phyloP scores from a whole-genome alignment of 306 rosid genomes.

The Pyrus pyrifolia region DNA sequence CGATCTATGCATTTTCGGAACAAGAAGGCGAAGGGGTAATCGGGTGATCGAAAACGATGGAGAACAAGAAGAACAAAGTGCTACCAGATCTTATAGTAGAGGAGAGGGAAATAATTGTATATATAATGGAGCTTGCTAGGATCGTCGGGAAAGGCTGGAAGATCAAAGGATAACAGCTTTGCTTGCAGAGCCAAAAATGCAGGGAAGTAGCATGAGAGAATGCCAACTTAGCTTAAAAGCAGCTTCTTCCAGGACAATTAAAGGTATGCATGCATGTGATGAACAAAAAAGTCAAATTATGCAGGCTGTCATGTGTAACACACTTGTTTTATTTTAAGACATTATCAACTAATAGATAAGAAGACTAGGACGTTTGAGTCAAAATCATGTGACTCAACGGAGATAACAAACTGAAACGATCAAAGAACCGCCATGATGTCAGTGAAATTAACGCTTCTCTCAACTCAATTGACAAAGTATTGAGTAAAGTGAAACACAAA shows the following conservation, averaged over 20 bases:
- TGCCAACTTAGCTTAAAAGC: not conserved
- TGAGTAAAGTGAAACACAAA: no score
- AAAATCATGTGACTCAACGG: not conserved
- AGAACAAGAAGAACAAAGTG: not conserved
- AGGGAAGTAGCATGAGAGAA: not conserved
- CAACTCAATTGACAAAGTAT: no score
- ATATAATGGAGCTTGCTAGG: not conserved
- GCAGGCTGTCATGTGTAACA: not conserved
- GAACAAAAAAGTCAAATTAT: not conserved
- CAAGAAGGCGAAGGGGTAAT: not conserved
- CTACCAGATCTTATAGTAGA: not conserved
- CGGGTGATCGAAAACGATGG: not conserved
- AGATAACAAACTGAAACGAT: no score
- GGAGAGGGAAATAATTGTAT: not conserved
- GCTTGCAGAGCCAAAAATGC: constrained; percentile 21
- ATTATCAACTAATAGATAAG: not conserved
- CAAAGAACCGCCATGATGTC: no score
- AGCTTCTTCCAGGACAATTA: constrained; percentile 5
- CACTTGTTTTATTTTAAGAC: not conserved
- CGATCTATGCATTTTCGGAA: constrained; percentile 29
- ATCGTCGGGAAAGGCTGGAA: constrained; percentile 12
- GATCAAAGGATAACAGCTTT: constrained; percentile 4
- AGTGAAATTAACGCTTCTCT: no score
- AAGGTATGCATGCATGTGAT: constrained; percentile 26
- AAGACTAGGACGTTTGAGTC: not conserved